Percentiles rank a stretch among this genome's conserved stretches.
Conservation (phyloP, 2,329 filamentous ascomycete species). For the Trichophyton simii region DNA sequence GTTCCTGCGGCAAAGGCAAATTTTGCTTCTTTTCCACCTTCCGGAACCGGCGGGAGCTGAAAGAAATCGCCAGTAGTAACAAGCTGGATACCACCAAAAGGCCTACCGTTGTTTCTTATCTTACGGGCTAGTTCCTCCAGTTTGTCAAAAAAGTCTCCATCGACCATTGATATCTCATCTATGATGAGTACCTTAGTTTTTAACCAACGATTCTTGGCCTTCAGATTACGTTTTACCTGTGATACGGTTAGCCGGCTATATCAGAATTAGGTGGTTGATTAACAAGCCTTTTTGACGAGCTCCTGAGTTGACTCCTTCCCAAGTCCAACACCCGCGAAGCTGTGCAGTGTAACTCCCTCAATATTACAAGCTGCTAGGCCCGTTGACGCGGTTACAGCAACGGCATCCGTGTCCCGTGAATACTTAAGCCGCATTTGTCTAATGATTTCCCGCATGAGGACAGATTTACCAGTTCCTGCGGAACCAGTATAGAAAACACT, state of each 20-base stretch:
- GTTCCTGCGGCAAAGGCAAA: constrained; percentile 89
- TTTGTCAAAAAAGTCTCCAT: constrained; percentile 94
- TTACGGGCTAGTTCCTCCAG: constrained; percentile 73
- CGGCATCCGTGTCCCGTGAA: constrained; percentile 60
- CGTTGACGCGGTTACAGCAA: constrained; percentile 91
- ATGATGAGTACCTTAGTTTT: constrained; percentile 77
- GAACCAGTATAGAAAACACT: constrained; percentile 98
- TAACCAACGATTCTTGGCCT: constrained; percentile 80
- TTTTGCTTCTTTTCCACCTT: constrained; percentile 58
- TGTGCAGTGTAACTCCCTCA: constrained; percentile 88
- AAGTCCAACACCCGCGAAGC: constrained; percentile 87
- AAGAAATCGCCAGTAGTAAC: constrained; percentile 97
- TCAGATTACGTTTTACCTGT: constrained; percentile 66
- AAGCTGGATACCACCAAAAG: constrained; percentile 92
- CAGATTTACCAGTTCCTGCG: constrained; percentile 91
- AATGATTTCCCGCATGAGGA: constrained; percentile 87
- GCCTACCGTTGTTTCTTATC: constrained; percentile 78
- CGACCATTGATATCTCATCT: constrained; percentile 97
- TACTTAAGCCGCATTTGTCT: constrained; percentile 64
- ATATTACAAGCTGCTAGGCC: constrained; percentile 95
- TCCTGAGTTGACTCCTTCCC: constrained; percentile 75
- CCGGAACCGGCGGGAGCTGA: constrained; percentile 86
- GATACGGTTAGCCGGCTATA: not conserved
- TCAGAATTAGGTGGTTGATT: constrained; percentile 11
- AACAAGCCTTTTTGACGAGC: constrained; percentile 60